These are phyloP conservation scores for Teratosphaeria pseudoeucalypti DNA, from an alignment of 2,329 filamentous ascomycete species.

Conservation along the genomic window DNA sequence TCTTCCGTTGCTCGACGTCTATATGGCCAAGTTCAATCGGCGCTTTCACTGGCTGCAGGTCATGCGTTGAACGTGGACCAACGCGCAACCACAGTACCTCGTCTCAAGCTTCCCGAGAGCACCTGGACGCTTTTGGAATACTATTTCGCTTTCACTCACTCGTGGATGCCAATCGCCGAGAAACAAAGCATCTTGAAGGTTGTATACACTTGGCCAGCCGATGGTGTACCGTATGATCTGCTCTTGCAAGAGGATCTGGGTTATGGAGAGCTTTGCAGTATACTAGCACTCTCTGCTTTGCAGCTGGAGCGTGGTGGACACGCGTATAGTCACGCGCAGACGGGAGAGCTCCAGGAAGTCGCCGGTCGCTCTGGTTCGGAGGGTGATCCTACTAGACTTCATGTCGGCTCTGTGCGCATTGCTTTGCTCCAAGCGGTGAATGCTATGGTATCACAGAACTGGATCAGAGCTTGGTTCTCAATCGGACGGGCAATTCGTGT, in stretches of 20 bases:
- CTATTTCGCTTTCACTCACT: constrained; percentile 66
- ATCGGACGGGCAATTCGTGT: constrained; percentile 54
- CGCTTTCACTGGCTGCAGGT: background rate
- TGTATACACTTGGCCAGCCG: constrained; percentile 44
- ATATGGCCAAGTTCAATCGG: background rate
- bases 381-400: constrained; percentile 32
- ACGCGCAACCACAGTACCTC: background rate
- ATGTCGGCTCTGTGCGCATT: constrained; percentile 35
- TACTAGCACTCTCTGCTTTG: constrained; percentile 32
- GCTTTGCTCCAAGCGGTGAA: constrained; percentile 47
- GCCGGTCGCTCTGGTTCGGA: constrained; percentile 4
- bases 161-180: constrained; percentile 65
- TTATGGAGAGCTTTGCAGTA: constrained; percentile 37
- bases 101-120: constrained; percentile 38
- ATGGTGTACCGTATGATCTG: constrained; percentile 24
- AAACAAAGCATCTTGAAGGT: constrained; percentile 51
- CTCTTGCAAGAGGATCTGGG: constrained; percentile 13
- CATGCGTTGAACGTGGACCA: background rate
- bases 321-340: background rate
- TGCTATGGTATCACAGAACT: constrained; percentile 50
- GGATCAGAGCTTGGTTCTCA: constrained; percentile 51
- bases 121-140: constrained; percentile 56
- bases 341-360: background rate
- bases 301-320: constrained; percentile 10
- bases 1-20: background rate